A percentile compares a stretch with the other conserved stretches of the same genome.
Evolutionary conservation across 2,329 filamentous ascomycete species (phyloP).

Genomic region (Akanthomyces muscarius): DNA sequence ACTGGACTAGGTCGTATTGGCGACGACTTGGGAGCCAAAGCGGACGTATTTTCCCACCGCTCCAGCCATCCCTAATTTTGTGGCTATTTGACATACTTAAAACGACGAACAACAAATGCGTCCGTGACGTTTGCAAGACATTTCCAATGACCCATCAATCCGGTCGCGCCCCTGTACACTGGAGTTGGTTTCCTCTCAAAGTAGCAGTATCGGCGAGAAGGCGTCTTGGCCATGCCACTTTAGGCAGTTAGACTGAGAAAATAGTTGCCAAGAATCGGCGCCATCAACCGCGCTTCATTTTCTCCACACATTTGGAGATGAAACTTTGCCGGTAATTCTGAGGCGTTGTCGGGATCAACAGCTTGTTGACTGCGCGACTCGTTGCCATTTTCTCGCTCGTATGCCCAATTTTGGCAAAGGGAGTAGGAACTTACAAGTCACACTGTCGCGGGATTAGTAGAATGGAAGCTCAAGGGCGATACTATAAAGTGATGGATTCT

Average conservation of each 20-base stretch:
- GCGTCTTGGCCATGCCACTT: neutral
- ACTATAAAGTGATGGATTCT: neutral
- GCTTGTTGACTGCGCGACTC: no score
- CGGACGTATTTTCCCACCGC: no score
- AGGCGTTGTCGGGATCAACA: neutral
- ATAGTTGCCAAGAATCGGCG: conserved; percentile 1
- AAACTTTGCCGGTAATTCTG: neutral
- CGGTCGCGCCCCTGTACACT: neutral
- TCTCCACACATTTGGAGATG: conserved; percentile 1
- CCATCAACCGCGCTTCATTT: neutral
- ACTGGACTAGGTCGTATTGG: no score
- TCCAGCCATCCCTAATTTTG: no score
- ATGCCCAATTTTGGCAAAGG: neutral
- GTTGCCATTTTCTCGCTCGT: neutral
- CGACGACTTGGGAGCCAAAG: no score
- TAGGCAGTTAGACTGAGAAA: conserved; percentile 11
- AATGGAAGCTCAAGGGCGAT: neutral
- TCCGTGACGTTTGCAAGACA: no score
- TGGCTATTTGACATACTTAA: no score
- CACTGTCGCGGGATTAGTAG: no score
- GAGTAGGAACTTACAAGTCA: neutral
- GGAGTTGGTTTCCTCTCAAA: neutral
- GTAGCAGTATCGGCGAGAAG: neutral
- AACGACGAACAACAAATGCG: no score
- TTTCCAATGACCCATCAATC: no score